These are phyloP conservation scores for Leavenworthia alabamica DNA, from an alignment of 345 rosid genomes.

Conservation along the genomic window DNA sequence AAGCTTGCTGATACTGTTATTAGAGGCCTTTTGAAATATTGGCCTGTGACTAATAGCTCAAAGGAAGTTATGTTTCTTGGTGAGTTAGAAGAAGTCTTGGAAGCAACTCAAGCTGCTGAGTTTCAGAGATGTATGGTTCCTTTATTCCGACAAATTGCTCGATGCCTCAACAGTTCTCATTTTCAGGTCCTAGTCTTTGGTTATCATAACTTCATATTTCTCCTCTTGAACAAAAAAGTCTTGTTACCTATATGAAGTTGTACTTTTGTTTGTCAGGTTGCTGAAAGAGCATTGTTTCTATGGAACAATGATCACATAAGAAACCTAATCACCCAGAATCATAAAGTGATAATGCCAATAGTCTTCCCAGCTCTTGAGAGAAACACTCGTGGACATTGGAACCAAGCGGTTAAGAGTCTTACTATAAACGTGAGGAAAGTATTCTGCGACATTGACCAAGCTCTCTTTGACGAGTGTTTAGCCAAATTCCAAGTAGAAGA, in stretches of 20 bases:
- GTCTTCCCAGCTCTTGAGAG: conserved; percentile 58
- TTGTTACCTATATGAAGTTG: neutral
- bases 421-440: conserved; percentile 55
- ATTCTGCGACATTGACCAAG: conserved; percentile 49
- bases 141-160: conserved; percentile 55
- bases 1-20: conserved; percentile 81
- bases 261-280: conserved; percentile 34
- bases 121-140: conserved; percentile 89
- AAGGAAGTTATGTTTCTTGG: conserved; percentile 86
- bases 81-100: conserved; percentile 84
- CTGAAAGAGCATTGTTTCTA: conserved; percentile 60
- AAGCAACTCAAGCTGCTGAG: conserved; percentile 78
- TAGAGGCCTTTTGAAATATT: conserved; percentile 66
- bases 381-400: conserved; percentile 55
- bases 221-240: neutral
- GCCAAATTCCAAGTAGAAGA: conserved; percentile 53
- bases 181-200: conserved; percentile 52
- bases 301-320: conserved; percentile 65
- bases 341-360: conserved; percentile 51
- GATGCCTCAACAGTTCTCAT: conserved; percentile 78
- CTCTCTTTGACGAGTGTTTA: conserved; percentile 63
- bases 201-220: neutral
- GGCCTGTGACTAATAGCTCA: conserved; percentile 87
- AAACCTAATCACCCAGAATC: conserved; percentile 41
- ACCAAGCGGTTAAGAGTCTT: conserved; percentile 58